Conservation (phyloP, 2,329 filamentous ascomycete species). For the Aureobasidium sp. region DNA sequence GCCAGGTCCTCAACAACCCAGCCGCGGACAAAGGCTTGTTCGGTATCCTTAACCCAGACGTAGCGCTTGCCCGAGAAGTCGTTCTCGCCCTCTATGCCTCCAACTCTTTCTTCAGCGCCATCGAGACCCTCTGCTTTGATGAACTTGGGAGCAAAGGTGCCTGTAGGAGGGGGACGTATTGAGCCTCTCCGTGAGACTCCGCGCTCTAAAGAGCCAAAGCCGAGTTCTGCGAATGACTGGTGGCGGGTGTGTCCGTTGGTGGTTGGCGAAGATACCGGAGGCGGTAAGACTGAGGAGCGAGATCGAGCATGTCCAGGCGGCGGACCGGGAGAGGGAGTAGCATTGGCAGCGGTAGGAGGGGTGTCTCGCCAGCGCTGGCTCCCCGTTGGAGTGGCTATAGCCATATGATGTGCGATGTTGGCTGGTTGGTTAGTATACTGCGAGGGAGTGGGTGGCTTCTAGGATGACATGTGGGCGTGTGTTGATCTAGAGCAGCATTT, state of each 20-base stretch:
- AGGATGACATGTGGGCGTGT: constrained; percentile 10
- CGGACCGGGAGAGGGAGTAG: constrained; percentile 59
- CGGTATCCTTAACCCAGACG: constrained; percentile 88
- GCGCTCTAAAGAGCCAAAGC: constrained; percentile 22
- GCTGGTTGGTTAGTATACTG: constrained; percentile 12
- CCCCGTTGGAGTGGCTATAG: constrained; percentile 7
- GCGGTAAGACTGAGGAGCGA: constrained; percentile 67
- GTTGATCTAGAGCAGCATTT: constrained; percentile 8
- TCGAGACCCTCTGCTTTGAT: constrained; percentile 81
- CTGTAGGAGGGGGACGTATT: constrained; percentile 40
- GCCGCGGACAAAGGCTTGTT: constrained; percentile 83
- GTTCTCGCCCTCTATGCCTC: constrained; percentile 89
- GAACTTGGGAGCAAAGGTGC: constrained; percentile 92
- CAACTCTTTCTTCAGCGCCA: constrained; percentile 47
- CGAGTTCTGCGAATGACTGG: constrained; percentile 55
- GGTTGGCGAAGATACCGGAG: constrained; percentile 43
- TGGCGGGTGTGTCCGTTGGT: constrained; percentile 55
- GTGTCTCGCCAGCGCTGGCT: constrained; percentile 62
- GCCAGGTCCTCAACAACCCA: constrained; percentile 80
- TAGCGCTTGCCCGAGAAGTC: constrained; percentile 98
- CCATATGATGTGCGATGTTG: neutral
- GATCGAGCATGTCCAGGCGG: constrained; percentile 51
- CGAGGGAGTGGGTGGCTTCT: neutral
- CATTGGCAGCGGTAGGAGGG: constrained; percentile 61
- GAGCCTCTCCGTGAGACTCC: constrained; percentile 1